phyloP scores from a whole-genome alignment of 306 rosid species.

The Rosa lucieae region DNA sequence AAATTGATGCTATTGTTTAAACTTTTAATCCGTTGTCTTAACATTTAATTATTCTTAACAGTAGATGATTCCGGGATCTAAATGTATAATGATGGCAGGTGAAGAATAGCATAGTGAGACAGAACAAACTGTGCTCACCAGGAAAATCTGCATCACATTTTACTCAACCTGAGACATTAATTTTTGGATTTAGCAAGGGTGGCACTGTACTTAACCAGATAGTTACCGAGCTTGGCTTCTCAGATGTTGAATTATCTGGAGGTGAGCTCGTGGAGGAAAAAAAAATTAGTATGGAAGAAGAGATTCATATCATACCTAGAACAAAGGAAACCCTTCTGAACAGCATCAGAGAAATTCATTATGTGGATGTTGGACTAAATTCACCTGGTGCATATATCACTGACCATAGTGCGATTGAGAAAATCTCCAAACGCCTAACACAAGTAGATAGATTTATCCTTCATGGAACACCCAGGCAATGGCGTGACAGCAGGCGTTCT shows the following conservation, averaged over 20 bases:
- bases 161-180: conserved; percentile 49
- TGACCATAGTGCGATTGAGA: conserved; percentile 42
- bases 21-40: neutral
- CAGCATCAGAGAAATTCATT: conserved; percentile 73
- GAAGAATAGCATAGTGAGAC: conserved; percentile 29
- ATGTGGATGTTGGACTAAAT: conserved; percentile 86
- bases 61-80: conserved; percentile 6
- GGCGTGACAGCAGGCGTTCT: conserved; percentile 59
- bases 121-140: conserved; percentile 22
- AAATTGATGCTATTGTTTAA: neutral
- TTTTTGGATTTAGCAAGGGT: conserved; percentile 94
- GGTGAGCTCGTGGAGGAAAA: conserved; percentile 26
- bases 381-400: conserved; percentile 72
- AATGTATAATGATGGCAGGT: conserved; percentile 44
- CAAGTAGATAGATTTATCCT: conserved; percentile 50
- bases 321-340: conserved; percentile 50
- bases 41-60: conserved; percentile 1
- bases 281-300: conserved; percentile 20
- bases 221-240: conserved; percentile 67
- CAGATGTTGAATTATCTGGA: conserved; percentile 25
- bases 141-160: conserved; percentile 15
- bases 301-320: conserved; percentile 36
- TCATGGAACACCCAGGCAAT: conserved; percentile 94
- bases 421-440: conserved; percentile 43
- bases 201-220: conserved; percentile 83